Evolutionary conservation across 1,284 basidiomycete species (phyloP).

Genomic region (Lentinus polychrous): DNA sequence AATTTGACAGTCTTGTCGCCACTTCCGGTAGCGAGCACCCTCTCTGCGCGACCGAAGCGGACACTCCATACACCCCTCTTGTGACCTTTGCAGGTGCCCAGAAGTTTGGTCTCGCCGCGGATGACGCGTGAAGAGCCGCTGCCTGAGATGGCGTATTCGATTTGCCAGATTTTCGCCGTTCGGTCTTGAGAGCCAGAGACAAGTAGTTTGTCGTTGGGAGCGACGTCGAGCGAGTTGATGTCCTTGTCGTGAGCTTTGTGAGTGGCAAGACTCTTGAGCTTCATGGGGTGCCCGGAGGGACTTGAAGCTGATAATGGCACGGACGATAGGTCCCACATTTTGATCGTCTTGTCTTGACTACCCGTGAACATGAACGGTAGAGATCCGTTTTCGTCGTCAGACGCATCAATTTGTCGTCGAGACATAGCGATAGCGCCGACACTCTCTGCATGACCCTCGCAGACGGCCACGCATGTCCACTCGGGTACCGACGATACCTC

Average conservation of each 20-base stretch:
- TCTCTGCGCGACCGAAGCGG: slow-evolving; percentile 79
- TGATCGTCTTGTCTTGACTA: slow-evolving; percentile 95
- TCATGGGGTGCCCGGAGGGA: slow-evolving; percentile 25
- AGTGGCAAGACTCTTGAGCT: slow-evolving; percentile 80
- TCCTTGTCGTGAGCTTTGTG: slow-evolving; percentile 97
- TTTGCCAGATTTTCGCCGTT: slow-evolving; percentile 85
- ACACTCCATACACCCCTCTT: slow-evolving; percentile 96
- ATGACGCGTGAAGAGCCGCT: slow-evolving; percentile 25
- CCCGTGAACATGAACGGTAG: slow-evolving; percentile 83
- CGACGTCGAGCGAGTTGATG: slow-evolving; percentile 93
- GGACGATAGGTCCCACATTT: slow-evolving; percentile 89
- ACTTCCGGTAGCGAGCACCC: slow-evolving; percentile 86
- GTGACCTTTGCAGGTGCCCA: slow-evolving; percentile 92
- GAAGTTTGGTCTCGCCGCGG: slow-evolving; percentile 64
- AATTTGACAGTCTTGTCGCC: slow-evolving; percentile 93
- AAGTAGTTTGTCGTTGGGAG: slow-evolving; percentile 85
- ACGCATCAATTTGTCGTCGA: slow-evolving; percentile 28
- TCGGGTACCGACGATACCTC: slow-evolving; percentile 30
- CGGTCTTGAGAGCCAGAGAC: slow-evolving; percentile 96
- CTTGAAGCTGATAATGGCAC: slow-evolving; percentile 28
- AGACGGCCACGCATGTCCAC: slow-evolving; percentile 82
- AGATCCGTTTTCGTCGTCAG: slow-evolving; percentile 15
- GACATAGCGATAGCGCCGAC: slow-evolving; percentile 88
- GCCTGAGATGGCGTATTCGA: slow-evolving; percentile 49
- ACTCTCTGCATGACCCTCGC: slow-evolving; percentile 93